These are phyloP conservation scores for Collybiopsis luxurians DNA, from an alignment of 768 basidiomycete genomes.

Conservation along the genomic window DNA sequence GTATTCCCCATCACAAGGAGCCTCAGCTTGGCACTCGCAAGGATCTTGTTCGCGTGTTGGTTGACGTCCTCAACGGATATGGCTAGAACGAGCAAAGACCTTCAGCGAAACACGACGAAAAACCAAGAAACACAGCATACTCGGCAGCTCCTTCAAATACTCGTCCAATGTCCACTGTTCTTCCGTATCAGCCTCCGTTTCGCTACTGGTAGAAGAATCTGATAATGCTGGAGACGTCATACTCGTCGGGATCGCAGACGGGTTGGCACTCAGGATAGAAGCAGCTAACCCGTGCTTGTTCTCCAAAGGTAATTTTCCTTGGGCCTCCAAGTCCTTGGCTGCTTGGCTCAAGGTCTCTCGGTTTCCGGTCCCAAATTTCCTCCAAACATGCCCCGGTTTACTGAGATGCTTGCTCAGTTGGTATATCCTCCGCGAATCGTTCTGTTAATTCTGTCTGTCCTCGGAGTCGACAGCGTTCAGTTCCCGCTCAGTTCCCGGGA, in stretches of 20 bases:
- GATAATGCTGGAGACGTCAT: slow-evolving; percentile 61
- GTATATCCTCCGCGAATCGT: slow-evolving; percentile 90
- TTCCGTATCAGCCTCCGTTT: slow-evolving; percentile 68
- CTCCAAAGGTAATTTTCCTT: slow-evolving; percentile 36
- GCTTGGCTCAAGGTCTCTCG: slow-evolving; percentile 66
- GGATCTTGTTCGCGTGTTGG: slow-evolving; percentile 52
- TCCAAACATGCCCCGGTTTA: slow-evolving; percentile 78
- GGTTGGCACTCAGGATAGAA: slow-evolving; percentile 15
- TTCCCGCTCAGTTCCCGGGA: slow-evolving; percentile 89
- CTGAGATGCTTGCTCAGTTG: slow-evolving; percentile 90
- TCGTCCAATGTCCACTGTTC: slow-evolving; percentile 79
- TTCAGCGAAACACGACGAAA: no score
- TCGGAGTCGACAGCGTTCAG: slow-evolving; percentile 96
- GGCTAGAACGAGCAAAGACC: no score
- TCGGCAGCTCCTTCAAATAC: slow-evolving; percentile 66
- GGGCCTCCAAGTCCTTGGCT: slow-evolving; percentile 53
- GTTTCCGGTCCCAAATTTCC: slow-evolving; percentile 93
- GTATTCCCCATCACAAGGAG: slow-evolving; percentile 85
- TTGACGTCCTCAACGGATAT: slow-evolving; percentile 72
- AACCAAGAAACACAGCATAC: slow-evolving; percentile 40
- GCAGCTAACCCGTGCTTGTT: slow-evolving; percentile 22
- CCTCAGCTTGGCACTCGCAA: slow-evolving; percentile 65
- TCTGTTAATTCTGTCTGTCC: slow-evolving; percentile 93
- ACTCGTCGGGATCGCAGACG: slow-evolving; percentile 52
- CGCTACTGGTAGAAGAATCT: slow-evolving; percentile 47